phyloP scores from a whole-genome alignment of 2,329 filamentous ascomycete genomes.

The Phialophora macrospora region DNA sequence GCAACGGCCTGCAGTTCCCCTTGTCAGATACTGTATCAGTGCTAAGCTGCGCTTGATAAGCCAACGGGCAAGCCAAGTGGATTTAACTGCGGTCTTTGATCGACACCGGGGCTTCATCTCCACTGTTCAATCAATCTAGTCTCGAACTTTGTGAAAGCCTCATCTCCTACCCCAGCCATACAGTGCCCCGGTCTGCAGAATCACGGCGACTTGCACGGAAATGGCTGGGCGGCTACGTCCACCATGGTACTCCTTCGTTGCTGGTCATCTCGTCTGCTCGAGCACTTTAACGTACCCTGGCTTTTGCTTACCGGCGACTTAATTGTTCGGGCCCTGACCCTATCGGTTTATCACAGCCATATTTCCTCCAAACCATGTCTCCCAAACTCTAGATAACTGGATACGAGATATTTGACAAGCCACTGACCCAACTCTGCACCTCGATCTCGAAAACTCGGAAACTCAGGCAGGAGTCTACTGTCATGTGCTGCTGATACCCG shows the following conservation, averaged over 20 bases:
- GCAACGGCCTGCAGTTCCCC: constrained; percentile 11
- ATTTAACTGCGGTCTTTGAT: constrained; percentile 22
- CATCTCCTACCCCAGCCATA: constrained; percentile 36
- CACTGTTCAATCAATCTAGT: constrained; percentile 27
- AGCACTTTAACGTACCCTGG: constrained; percentile 23
- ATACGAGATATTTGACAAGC: constrained; percentile 17
- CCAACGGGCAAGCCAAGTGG: constrained; percentile 14
- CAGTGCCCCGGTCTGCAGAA: constrained; percentile 21
- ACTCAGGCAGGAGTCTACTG: background rate
- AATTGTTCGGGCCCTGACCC: constrained; percentile 11
- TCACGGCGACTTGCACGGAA: constrained; percentile 21
- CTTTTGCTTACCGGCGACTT: constrained; percentile 14
- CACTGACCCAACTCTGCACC: constrained; percentile 8
- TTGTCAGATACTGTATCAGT: constrained; percentile 16
- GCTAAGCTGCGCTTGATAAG: constrained; percentile 11
- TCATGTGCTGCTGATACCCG: constrained; percentile 10
- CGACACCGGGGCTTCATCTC: constrained; percentile 29
- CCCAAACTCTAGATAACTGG: constrained; percentile 22
- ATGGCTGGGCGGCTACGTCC: constrained; percentile 24
- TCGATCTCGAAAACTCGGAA: background rate
- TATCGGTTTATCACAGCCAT: constrained; percentile 21
- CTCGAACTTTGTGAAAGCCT: constrained; percentile 33
- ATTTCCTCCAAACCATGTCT: constrained; percentile 7
- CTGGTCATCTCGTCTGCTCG: constrained; percentile 27
- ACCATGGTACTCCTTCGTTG: constrained; percentile 8